Evolutionary conservation across 176 grass and related monocot genomes (phyloP), one percentile per base, ranked within the genome.

Genomic region (Rhynchospora breviuscula): DNA sequence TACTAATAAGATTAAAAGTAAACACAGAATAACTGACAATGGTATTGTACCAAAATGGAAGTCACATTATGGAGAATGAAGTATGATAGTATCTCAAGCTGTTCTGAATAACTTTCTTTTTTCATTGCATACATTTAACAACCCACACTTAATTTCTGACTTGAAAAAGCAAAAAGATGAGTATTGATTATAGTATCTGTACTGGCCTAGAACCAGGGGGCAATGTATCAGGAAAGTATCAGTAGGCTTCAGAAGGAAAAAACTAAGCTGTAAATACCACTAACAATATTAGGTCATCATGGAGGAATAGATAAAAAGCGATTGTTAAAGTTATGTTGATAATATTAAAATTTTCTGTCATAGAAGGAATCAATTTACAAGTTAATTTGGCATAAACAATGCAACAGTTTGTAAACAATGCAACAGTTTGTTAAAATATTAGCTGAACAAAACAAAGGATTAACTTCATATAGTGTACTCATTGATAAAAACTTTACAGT

Each of bases 1-100:
- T 85, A 60, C 85, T 72, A 83, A 92, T 40, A 7, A 66, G 63
- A 79, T 11, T 25, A 2, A 49, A 8, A 63, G 35, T 4, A 75
- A 52, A 45, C 68, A 2, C 6, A 67, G 10, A 22, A 71, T 11
- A 74, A 31, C 9, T 49, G 18, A 49, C 19, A 48, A 22, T 63
- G 31, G 15, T 80, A 61, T 48, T 47, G 67, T 47, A 60, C 21
- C 46, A 65, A 65, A 45, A 21, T 71, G 44, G 5, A 62, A 19
- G 17, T 43, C 18, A 43, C 17, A 71, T 45, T 43, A 21, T 21
- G 67, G 18, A 75, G 12, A 29, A 53, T 23, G 9, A 48, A 48
- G n/a, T 52, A 25, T 14, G 10, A 73, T 13, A 25, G 11, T 1
- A 54, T 77, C 23, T 77, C 56, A 17, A 56, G 54, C 49, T 9